Base-by-base conservation (phyloP, 2,329 filamentous ascomycete species). In the Pseudopithomyces maydicus region DNA sequence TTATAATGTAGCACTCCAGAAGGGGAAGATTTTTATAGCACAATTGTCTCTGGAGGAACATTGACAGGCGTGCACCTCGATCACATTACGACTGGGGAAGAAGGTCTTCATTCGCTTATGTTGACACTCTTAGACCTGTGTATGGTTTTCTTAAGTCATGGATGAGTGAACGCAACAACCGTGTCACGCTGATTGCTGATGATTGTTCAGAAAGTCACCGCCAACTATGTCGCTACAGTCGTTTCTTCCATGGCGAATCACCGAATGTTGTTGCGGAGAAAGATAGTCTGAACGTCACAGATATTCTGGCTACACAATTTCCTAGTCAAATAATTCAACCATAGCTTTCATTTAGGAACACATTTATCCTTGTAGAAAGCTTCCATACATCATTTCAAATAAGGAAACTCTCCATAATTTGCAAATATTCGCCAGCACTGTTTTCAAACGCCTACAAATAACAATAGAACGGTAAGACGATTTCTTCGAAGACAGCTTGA, bases 301-400 rank as follows among this genome's bases (percentile, higher is more conserved):
- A 73, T 8, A 78, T 79, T 26, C 55, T 79, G 1, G 72, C 69
- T 22, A 77, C 76, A 1, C 76, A 79, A 54, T 68, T 75, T 32
- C 73, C 76, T 0, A 77, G 77, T 8, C 70, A 79, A 57, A 79
- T 2, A 75, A 77, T 48, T 71, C 73, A 1, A 66, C 78, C 32
- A 69, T 69, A 1, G 76, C 78, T 48, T 64, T 78, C 1, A 78
- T 97, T 1, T 91, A 92, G 61, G 92, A 92, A 2, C 83, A 88
- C 19, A 82, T 87, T 8, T 92, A 92, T 64, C 88, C 88, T 0
- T 91, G 87, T 41, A 92, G 93, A 15, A 88, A 90, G 56, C 79
- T 97, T 0, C 92, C 92, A 0, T 97, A 96, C 75, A 96, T 92
- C 0, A 89, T 97, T 42, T 90, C 90, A 11, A 89, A 87, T 66